Base-by-base conservation (phyloP, 2,329 filamentous ascomycete species). In the Macrophomina pseudophaseolina region DNA sequence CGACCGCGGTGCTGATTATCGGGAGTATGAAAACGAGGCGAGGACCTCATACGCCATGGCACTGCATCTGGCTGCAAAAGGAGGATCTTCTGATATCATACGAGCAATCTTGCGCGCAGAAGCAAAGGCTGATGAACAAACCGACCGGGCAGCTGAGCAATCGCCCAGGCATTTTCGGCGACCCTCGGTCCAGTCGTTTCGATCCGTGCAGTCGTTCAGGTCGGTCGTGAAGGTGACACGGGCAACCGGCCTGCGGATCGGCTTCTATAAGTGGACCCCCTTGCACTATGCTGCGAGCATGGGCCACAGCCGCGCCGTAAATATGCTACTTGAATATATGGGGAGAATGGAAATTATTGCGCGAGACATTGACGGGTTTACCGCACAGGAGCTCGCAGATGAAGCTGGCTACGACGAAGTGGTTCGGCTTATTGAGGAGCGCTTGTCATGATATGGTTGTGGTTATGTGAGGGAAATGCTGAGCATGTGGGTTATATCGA, bases 1-100 rank as follows among this genome's bases (percentile, higher is more conserved):
- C 5, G 30, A 14, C 2, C 44, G 44, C 30, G 58, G 58, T n/a
- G 58, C 58, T 2, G 30, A 62, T 5, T 6, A 28, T 5, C 30
- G 44, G 2, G 58, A 62, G 30, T 49, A 14, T 6, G 58, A 62
- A 44, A n/a, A 35, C 30, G 58, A 62, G 5, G 14, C 16, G 56
- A n/a, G 30, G 42, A 35, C 56, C 2, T 18, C 44, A 5, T 8
- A 49, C 5, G 42, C 23, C 30, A 44, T 38, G 58, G 58, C 58
- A n/a, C 32, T 62, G 42, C 58, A 62, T 38, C 11, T 62, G 58
- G 58, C 58, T 8, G 58, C 58, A n/a, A 49, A 32, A 32, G 58
- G 58, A 5, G 58, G 58, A n/a, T 35, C 30, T 5, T 7, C n/a
- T 2, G 44, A 33, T 0, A 49, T 11, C 4, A 28, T 62, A 0